Evolutionary conservation across 2,329 filamentous ascomycete genomes (phyloP).

Genomic region (Mycosphaerelloides madeirae): DNA sequence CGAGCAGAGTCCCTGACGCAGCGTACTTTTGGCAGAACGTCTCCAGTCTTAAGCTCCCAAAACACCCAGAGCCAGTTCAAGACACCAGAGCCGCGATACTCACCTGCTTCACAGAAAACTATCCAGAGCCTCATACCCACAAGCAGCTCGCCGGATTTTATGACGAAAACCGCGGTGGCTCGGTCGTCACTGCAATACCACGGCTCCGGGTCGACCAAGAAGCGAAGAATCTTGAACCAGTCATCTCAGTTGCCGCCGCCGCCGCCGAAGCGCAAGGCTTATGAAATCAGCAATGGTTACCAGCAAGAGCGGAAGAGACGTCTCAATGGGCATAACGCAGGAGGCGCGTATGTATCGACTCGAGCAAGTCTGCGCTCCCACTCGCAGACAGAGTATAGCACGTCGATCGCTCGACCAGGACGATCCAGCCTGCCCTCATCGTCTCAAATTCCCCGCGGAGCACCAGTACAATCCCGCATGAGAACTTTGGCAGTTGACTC

Average conservation of each 20-base stretch:
- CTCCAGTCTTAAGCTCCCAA: too few relatives aligned
- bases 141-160: slow-evolving; percentile 26
- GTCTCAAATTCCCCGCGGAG: neutral
- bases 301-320: slow-evolving; percentile 22
- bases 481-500: slow-evolving; percentile 13
- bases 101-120: neutral
- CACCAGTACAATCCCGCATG: slow-evolving; percentile 6
- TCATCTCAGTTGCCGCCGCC: neutral
- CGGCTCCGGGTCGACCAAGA: slow-evolving; percentile 6
- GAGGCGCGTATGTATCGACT: neutral
- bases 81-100: slow-evolving; percentile 11
- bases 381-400: too few relatives aligned
- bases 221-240: slow-evolving; percentile 6
- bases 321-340: neutral
- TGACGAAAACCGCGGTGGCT: neutral
- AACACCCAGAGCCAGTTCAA: neutral
- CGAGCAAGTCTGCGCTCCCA: neutral
- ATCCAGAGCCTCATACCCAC: neutral
- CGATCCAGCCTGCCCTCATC: neutral
- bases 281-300: slow-evolving; percentile 15
- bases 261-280: slow-evolving; percentile 21
- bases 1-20: too few relatives aligned
- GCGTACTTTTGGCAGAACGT: too few relatives aligned
- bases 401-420: too few relatives aligned
- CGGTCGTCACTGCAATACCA: slow-evolving; percentile 2